These are phyloP conservation scores for Elsinoe necatrix DNA, from an alignment of 2,329 filamentous ascomycete species.

Conservation along the genomic window DNA sequence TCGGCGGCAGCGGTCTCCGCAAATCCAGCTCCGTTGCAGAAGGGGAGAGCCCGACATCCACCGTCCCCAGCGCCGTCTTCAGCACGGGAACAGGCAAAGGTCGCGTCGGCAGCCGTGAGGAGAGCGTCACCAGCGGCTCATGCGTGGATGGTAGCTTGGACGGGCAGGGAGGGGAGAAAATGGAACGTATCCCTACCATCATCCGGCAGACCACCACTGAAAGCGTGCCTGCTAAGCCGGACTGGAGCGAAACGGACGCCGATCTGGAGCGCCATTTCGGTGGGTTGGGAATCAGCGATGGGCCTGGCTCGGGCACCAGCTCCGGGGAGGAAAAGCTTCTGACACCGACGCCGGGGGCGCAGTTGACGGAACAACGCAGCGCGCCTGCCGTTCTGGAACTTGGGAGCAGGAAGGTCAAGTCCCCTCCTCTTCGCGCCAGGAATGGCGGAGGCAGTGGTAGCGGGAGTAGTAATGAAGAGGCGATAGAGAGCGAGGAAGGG, in stretches of 20 bases:
- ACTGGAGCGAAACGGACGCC: slow-evolving; percentile 17
- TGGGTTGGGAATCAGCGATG: slow-evolving; percentile 60
- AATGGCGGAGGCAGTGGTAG: slow-evolving; percentile 29
- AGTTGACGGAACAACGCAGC: slow-evolving; percentile 56
- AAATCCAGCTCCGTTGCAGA: slow-evolving; percentile 49
- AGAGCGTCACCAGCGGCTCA: slow-evolving; percentile 80
- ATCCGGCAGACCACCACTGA: slow-evolving; percentile 52
- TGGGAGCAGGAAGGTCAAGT: neutral
- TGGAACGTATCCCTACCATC: slow-evolving; percentile 69
- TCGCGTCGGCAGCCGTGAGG: slow-evolving; percentile 70
- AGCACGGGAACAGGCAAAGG: slow-evolving; percentile 65
- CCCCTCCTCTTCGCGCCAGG: slow-evolving; percentile 33
- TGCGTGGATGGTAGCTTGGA: slow-evolving; percentile 39
- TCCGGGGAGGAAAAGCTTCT: slow-evolving; percentile 41
- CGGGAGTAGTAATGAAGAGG: slow-evolving; percentile 1
- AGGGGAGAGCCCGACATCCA: slow-evolving; percentile 80
- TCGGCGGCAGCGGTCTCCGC: slow-evolving; percentile 55
- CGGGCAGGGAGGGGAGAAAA: slow-evolving; percentile 54
- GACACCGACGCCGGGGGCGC: slow-evolving; percentile 37
- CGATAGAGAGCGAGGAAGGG: slow-evolving; percentile 56
- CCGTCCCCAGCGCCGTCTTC: slow-evolving; percentile 59
- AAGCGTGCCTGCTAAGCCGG: neutral
- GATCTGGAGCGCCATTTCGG: slow-evolving; percentile 43
- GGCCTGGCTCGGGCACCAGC: slow-evolving; percentile 29
- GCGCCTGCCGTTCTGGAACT: slow-evolving; percentile 45